These are phyloP conservation scores for Saccharomycopsis lassenensis DNA, from an alignment of 805 yeast genomes.

Conservation along the genomic window DNA sequence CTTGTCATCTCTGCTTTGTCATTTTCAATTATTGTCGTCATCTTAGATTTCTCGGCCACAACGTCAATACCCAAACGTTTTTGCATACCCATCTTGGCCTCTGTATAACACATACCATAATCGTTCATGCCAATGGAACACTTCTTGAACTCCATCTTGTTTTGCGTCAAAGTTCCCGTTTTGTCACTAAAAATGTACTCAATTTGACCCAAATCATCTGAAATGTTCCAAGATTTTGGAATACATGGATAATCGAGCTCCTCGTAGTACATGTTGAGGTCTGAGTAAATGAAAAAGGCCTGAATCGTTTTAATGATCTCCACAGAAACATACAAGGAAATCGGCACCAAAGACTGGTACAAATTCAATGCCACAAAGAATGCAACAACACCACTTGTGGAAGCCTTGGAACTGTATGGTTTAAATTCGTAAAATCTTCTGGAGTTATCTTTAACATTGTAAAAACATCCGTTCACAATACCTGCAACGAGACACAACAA, in stretches of 20 bases:
- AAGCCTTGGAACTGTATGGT: constrained; percentile 54
- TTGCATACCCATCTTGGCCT: constrained; percentile 68
- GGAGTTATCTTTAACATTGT: constrained; percentile 35
- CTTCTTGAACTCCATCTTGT: constrained; percentile 81
- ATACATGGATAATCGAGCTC: constrained; percentile 69
- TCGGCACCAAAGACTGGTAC: constrained; percentile 74
- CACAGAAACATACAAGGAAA: constrained; percentile 69
- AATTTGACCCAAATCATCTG: constrained; percentile 79
- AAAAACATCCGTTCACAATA: constrained; percentile 58
- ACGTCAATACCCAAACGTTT: constrained; percentile 72
- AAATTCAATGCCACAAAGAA: constrained; percentile 69
- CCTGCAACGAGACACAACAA: constrained; percentile 61
- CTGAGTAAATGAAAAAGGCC: constrained; percentile 71
- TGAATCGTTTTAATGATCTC: constrained; percentile 78
- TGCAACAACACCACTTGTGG: constrained; percentile 56
- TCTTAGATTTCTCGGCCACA: constrained; percentile 44
- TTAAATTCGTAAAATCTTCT: constrained; percentile 61
- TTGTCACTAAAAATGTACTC: constrained; percentile 84
- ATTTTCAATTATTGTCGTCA: constrained; percentile 38
- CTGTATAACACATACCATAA: constrained; percentile 76
- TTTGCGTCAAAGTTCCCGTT: constrained; percentile 96
- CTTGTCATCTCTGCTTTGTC: constrained; percentile 48
- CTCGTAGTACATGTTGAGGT: constrained; percentile 58
- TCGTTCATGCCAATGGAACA: constrained; percentile 63
- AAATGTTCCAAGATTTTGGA: constrained; percentile 77